phyloP scores from a whole-genome alignment of 257 asterid species.

The Plantago major region DNA sequence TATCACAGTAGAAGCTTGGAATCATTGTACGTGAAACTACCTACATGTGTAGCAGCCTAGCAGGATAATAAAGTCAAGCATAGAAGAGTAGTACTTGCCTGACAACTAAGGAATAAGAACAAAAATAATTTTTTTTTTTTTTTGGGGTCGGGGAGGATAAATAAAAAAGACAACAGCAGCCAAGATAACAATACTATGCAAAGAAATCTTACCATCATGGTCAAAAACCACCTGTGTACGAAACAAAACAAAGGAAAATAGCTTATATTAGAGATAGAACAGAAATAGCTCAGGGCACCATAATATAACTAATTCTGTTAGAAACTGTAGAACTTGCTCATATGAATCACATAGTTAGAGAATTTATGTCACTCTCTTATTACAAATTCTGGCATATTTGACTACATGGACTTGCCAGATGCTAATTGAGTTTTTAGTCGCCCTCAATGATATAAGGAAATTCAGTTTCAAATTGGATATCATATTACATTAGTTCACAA shows the following conservation, averaged over 20 bases:
- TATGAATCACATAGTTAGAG: background rate
- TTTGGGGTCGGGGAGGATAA: no score
- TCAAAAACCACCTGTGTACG: conserved; percentile 83
- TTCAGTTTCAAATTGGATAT: no score
- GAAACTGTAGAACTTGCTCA: conserved; percentile 2
- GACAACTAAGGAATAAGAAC: conserved; percentile 7
- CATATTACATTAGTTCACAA: no score
- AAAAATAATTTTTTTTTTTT: no score
- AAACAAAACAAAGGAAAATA: conserved; percentile 19
- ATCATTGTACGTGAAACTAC: conserved; percentile 7
- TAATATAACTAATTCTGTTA: background rate
- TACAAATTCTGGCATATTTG: no score
- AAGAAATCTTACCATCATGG: conserved; percentile 72
- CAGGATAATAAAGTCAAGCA: conserved; percentile 7
- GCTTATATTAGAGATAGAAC: conserved; percentile 29
- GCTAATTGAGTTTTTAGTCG: no score
- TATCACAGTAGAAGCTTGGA: conserved; percentile 8
- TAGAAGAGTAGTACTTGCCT: conserved; percentile 6
- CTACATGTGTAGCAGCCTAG: background rate
- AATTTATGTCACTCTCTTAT: no score
- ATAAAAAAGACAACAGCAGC: background rate
- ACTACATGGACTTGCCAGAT: no score
- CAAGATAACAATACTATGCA: conserved; percentile 12
- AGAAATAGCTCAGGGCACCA: conserved; percentile 4
- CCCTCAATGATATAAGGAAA: no score